Base-by-base conservation (phyloP, 768 basidiomycete species). In the Boletus edulis region DNA sequence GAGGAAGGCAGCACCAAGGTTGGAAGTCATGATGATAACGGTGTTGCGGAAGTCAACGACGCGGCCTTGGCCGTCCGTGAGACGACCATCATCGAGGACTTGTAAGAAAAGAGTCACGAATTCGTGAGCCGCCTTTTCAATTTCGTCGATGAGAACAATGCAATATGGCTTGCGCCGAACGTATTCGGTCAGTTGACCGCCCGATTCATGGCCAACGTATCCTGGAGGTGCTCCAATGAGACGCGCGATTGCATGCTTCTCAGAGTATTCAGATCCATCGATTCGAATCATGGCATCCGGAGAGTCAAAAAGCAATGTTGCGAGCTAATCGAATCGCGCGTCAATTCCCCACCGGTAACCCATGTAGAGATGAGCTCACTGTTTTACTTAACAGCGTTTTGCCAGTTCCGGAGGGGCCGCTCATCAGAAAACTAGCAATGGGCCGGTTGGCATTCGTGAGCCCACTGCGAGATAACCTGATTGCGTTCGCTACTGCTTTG, bases 21-120 rank as follows among this genome's bases (percentile, higher is more conserved):
- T 98, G 46, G 91, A 93, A 5, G 94, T 96, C 85, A 96, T 89
- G 72, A 94, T 89, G 68, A 96, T 92, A 66, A 96, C 90, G 1
- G 92, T 91, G 68, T 94, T 95, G 54, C 86, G 79, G 79, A 93
- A 94, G 72, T 91, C 87, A 18, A 91, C 83, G 40, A 91, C 77
- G 57, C 89, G 84, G n/a, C 94, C 94, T 72, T 95, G 93, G 8
- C 93, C 89, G 62, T 96, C 94, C 20, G 94, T 96, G 59, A 96
- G 77, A 42, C 90, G 84, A 11, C 94, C 94, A 59, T 96, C 94
- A 61, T 97, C 94, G 43, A 97, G 81, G 27, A 95, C 91, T 70
- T 95, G 93, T 2, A 88, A 73, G 66, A 88, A 84, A 38, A 88
- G 75, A 24, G 84, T 86, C 57, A 85, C 81, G 49, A 88, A 84